These are phyloP conservation scores for Cordyceps tenuipes DNA, from an alignment of 2,329 filamentous ascomycete genomes.

Conservation along the genomic window DNA sequence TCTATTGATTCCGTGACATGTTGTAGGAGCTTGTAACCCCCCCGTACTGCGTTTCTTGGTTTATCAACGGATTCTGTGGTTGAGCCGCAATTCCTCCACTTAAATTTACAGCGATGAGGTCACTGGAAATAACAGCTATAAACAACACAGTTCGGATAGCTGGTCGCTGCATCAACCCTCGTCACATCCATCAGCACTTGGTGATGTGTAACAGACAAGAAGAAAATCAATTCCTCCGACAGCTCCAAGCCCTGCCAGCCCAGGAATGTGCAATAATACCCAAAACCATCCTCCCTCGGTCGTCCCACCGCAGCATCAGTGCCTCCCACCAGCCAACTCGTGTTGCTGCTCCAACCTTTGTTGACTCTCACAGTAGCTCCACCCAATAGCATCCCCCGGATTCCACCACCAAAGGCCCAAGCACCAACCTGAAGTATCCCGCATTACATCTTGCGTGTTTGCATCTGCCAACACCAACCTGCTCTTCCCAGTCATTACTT, in stretches of 20 bases:
- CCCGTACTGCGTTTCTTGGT: too few species aligned
- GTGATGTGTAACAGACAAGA: not conserved
- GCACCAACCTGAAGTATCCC: slow-evolving; percentile 1
- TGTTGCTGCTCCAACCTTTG: slow-evolving; percentile 12
- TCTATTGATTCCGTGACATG: too few species aligned
- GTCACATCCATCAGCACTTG: not conserved
- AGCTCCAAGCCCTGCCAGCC: not conserved
- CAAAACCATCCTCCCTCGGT: not conserved
- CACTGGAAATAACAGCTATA: not conserved
- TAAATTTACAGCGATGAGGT: not conserved
- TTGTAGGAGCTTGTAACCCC: too few species aligned
- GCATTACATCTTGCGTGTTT: not conserved
- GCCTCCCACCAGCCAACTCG: not conserved
- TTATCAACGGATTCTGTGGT: not conserved
- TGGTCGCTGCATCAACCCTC: not conserved
- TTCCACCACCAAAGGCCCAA: slow-evolving; percentile 2
- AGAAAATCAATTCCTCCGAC: not conserved
- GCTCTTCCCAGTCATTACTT: not conserved
- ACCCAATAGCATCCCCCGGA: slow-evolving; percentile 11
- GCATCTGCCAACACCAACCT: not conserved
- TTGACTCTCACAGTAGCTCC: slow-evolving; percentile 10
- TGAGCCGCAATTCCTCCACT: not conserved
- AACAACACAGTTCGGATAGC: not conserved
- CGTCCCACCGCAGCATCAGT: not conserved
- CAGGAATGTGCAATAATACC: slow-evolving; percentile 1